phyloP scores from a whole-genome alignment of 1,139 yeast genomes.

The Sugiyamaella castrensis region DNA sequence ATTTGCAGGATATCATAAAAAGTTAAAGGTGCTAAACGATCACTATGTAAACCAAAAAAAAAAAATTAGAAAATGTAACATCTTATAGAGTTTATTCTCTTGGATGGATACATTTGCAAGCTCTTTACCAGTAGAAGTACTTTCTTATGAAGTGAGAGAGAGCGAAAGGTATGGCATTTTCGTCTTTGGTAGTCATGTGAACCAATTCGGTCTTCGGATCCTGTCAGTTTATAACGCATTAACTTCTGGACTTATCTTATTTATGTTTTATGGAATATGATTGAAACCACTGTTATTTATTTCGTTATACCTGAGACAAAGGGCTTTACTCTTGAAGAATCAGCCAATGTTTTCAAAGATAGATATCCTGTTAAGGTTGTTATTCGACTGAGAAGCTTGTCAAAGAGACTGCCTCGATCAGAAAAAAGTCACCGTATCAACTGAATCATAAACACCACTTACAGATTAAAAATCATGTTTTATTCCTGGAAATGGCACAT shows the following conservation, averaged over 20 bases:
- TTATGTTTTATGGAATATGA: constrained; percentile 9
- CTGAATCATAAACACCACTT: no score
- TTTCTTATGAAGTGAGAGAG: constrained; percentile 40
- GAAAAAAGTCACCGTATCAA: no score
- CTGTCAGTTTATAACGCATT: constrained; percentile 56
- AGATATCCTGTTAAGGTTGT: constrained; percentile 25
- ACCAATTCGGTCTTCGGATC: constrained; percentile 53
- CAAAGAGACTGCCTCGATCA: no score
- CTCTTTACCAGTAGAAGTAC: constrained; percentile 38
- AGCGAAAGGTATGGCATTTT: constrained; percentile 34
- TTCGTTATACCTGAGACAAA: constrained; percentile 43
- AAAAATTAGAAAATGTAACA: no score
- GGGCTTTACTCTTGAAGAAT: constrained; percentile 48
- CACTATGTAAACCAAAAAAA: no score
- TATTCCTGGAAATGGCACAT: no score
- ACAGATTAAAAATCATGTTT: no score
- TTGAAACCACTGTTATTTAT: constrained; percentile 10
- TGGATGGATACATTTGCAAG: constrained; percentile 22
- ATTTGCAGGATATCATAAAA: no score
- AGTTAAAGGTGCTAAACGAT: no score
- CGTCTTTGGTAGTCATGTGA: constrained; percentile 33
- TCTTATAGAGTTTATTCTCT: constrained; percentile 19
- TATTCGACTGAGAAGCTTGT: constrained; percentile 18
- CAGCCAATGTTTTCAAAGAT: constrained; percentile 42
- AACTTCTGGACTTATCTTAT: constrained; percentile 5